Evolutionary conservation across 441 rosid genomes (phyloP).

Genomic region (Manihot esculenta): DNA sequence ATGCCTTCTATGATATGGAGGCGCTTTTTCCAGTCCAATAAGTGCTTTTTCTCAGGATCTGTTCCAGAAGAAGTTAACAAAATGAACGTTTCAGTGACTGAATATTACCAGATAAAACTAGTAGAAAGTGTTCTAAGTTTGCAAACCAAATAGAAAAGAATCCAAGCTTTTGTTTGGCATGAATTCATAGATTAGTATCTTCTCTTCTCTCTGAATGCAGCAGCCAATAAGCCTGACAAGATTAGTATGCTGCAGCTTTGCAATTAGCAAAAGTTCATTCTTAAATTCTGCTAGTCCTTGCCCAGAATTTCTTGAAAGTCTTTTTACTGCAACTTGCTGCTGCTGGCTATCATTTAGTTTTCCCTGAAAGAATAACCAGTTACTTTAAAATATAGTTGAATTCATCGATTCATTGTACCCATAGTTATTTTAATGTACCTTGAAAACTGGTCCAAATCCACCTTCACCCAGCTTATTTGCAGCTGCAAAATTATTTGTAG

Average conservation of each 20-base stretch:
- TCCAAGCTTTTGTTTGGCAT: slow-evolving; percentile 16
- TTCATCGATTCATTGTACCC: too few relatives aligned
- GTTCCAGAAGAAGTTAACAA: not conserved
- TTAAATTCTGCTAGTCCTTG: slow-evolving; percentile 26
- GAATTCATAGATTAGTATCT: slow-evolving; percentile 22
- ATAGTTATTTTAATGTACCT: slow-evolving; percentile 9
- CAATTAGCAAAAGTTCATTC: slow-evolving; percentile 7
- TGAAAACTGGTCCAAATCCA: slow-evolving; percentile 25
- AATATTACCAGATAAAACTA: not conserved
- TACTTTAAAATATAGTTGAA: not conserved
- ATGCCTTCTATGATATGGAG: slow-evolving; percentile 24
- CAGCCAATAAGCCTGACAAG: slow-evolving; percentile 25
- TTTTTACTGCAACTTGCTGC: slow-evolving; percentile 26
- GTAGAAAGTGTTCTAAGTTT: not conserved
- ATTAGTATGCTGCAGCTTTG: slow-evolving; percentile 25
- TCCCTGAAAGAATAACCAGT: slow-evolving; percentile 6
- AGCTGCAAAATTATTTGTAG: slow-evolving; percentile 21
- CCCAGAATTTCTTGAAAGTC: slow-evolving; percentile 20
- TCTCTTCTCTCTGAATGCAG: slow-evolving; percentile 21
- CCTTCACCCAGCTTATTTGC: slow-evolving; percentile 24
- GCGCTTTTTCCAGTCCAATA: slow-evolving; percentile 18
- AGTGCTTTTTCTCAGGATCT: not conserved
- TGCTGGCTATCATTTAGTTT: slow-evolving; percentile 14
- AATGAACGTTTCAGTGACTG: too few relatives aligned
- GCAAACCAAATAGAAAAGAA: slow-evolving; percentile 14